Evolutionary conservation across 169 alveolate genomes (phyloP), one percentile per base, ranked within the genome.

Genomic region (Plasmodium inui): DNA sequence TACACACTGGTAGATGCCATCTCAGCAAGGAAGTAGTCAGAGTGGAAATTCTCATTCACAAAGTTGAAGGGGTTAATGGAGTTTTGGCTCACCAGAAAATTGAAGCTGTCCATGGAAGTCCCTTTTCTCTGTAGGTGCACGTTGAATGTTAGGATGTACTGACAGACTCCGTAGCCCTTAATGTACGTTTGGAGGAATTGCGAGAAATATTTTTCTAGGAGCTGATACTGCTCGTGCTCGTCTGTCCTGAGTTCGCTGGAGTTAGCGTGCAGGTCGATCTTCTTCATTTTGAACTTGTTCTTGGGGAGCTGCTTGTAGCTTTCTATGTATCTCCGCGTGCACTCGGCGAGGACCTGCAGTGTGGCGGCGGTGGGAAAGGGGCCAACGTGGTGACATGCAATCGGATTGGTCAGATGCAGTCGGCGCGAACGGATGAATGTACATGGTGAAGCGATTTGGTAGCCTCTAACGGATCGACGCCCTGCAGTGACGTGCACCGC

Each of bases 111-210:
- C 98, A 97, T 97, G 17, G 98, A 94, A 19, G 98, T 96, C 22
- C 98, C 98, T 73, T 97, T 97, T 37, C 98, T 80, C 92, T 97
- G 98, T 92, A 97, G 93, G 72, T 97, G 98, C 19, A 97, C 90
- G 80, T 96, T 78, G 79, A 96, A 96, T 30, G 97, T 82, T 61
- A 97, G 76, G 39, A 92, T 93, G 44, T 96, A 83, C 93, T 97
- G 98, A 2, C 94, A 82, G 81, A 95, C 89, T 37, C 97, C 97
- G 71, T 93, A 92, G 1, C 97, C 97, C 67, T 88, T 78, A 55
- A 95, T 92, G 14, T 84, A 95, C 19, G 97, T 96, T 39, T 89
- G 61, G 4, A 93, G 73, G 74, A 95, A 95, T 39, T 85, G 71
- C 19, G 73, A 50, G 84, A 89, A 84, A 55, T 92, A 88, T 88